These are phyloP conservation scores for Cucurbita pepo DNA, from an alignment of 306 rosid genomes.

Conservation along the genomic window DNA sequence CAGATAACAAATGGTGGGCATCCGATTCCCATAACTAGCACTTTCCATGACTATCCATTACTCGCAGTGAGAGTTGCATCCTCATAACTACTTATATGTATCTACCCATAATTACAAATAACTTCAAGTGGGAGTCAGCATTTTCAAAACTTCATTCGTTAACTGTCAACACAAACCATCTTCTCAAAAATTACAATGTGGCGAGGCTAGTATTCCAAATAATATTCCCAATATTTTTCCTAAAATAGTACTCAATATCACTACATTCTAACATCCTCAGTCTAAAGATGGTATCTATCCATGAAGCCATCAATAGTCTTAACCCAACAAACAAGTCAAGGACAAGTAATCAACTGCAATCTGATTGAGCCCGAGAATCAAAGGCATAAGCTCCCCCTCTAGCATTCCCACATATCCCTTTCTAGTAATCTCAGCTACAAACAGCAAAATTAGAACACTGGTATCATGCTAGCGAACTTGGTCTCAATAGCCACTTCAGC, in stretches of 20 bases:
- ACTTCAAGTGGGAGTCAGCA: neutral
- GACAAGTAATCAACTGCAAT: neutral
- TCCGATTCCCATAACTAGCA: neutral
- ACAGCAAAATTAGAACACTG: neutral
- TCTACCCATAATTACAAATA: neutral
- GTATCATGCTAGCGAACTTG: neutral
- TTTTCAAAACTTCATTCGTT: neutral
- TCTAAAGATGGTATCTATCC: neutral
- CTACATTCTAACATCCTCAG: neutral
- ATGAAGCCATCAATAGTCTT: neutral
- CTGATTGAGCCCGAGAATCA: neutral
- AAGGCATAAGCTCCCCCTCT: neutral
- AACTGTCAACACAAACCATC: neutral
- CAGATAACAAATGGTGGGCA: neutral
- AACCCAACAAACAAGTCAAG: neutral
- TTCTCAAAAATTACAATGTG: neutral
- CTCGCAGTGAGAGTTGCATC: neutral
- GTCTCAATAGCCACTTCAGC: neutral
- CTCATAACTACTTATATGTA: neutral
- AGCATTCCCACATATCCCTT: neutral
- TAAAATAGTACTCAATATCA: neutral
- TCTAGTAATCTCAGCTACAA: neutral
- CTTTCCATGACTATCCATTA: neutral
- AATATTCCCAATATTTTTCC: neutral
- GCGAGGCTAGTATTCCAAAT: neutral